Base-by-base conservation (phyloP, 345 rosid genomes). In the Camelina sativa region DNA sequence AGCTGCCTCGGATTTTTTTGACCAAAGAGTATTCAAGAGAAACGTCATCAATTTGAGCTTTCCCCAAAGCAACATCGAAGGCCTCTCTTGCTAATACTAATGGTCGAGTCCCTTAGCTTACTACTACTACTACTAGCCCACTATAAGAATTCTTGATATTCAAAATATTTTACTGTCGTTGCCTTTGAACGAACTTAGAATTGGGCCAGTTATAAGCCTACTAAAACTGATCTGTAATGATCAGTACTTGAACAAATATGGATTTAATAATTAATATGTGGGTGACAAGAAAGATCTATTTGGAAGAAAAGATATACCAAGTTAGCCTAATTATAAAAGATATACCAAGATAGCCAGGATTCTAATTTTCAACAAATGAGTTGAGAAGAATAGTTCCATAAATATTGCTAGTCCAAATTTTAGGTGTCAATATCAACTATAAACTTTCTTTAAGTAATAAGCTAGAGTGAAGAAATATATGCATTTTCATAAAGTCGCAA, bases 401-500 rank as follows among this genome's bases (percentile, higher is more conserved):
- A 66, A 57, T 57, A 57, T 48, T 65, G 38, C 25, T 58, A 67
- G 67, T 67, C 73, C 53, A 40, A 40, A 25, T 25, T 52, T 41
- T 75, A 75, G 79, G 74, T 61, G 47, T 68, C 48, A 67, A 40
- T 52, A 61, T 75, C 73, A 67, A 67, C 73, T 28, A 38, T 13
- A 60, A 47, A 51, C 35, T 30, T 30, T 60, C 46, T 11, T 51
- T 32, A 2, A 34, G 30, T 37, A 58, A 50, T 74, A 74, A 54
- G 37, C 65, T 35, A 74, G 59, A 47, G n/a, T 38, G 34, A 57
- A 74, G 19, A 65, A 11, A 44, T 46, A 22, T 38, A 62, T 12
- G 12, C 54, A 40, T 52, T 38, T 52, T 28, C 2, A 47, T 74
- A 64, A 32, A 56, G 7, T 23, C 30, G 23, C 4, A 47, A 65